These are phyloP conservation scores for Candida glaebosa DNA, from an alignment of 805 yeast species.

Conservation along the genomic window DNA sequence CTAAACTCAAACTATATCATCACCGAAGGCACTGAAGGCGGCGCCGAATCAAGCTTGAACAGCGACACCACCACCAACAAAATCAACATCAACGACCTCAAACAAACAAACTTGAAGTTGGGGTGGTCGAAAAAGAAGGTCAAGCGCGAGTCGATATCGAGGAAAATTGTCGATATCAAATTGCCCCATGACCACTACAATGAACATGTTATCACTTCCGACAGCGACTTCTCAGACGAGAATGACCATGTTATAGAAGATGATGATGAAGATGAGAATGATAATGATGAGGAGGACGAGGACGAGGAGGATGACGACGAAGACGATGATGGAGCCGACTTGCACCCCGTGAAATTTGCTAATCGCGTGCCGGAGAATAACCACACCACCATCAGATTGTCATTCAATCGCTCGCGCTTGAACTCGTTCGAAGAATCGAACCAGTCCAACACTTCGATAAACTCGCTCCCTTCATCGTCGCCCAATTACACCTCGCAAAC, in stretches of 20 bases:
- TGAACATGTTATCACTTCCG: constrained; percentile 4
- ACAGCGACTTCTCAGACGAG: neutral
- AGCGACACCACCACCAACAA: too few species aligned
- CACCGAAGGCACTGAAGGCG: constrained; percentile 41
- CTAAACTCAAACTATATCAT: constrained; percentile 44
- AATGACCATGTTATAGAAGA: constrained; percentile 2
- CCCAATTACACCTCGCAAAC: constrained; percentile 9
- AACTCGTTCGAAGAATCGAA: constrained; percentile 43
- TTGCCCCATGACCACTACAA: neutral
- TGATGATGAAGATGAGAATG: constrained; percentile 18
- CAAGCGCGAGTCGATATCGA: constrained; percentile 45
- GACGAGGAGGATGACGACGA: constrained; percentile 23
- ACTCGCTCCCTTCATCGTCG: constrained; percentile 31
- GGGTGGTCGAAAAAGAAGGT: constrained; percentile 39
- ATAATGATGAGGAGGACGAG: constrained; percentile 29
- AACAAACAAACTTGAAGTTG: constrained; percentile 30
- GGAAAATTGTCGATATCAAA: constrained; percentile 16
- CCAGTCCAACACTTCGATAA: constrained; percentile 30
- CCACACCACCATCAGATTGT: constrained; percentile 23
- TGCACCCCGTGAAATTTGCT: constrained; percentile 40
- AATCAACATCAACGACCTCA: constrained; percentile 29
- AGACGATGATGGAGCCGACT: constrained; percentile 27
- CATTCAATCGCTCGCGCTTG: constrained; percentile 37
- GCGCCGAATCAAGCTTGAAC: too few species aligned
- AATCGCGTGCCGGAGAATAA: constrained; percentile 30